Base-by-base conservation (phyloP, 2,329 filamentous ascomycete species). In the Pseudofabraea citricarpa region DNA sequence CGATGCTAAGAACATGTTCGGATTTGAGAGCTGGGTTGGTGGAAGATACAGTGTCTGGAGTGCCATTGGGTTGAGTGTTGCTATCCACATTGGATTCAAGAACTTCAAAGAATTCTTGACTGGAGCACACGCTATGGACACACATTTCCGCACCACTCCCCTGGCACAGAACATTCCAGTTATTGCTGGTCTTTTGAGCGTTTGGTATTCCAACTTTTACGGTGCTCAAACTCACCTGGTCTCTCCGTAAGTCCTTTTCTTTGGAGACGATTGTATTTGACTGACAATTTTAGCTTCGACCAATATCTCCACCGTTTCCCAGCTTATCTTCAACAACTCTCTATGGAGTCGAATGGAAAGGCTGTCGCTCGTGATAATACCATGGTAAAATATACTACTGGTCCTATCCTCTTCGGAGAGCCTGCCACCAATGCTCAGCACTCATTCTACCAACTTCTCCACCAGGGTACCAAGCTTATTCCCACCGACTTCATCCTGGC, bases 261-360 rank as follows among this genome's bases (percentile, higher is more conserved):
- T 18, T 16, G 6, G 23, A 19, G 38, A 5, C 6, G n/a, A n/a
- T 22, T 26, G 45, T 51, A 39, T 56, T 41, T 41, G 29, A 8
- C 20, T 39, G 35, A 22, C 52, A 81, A 40, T 95, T 94, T 66
- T 53, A 89, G 85, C 45, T 98, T 97, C 67, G 93, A 98, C 72
- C 93, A 98, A 72, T 98, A 98, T 73, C 84, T 98, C 55, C 90
- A 96, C 79, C 88, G 93, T 56, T 97, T 98, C 84, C 90, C 93
- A 27, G 93, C 93, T 57, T 98, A 98, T 74, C 86, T 98, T 43
- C 93, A 98, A 73, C 93, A 98, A 72, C 77, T 98, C 47, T 97
- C 91, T 49, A 98, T 98, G 93, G 93, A 98, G 76, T 97, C 91
- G 49, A 98, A 98, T 69, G 93, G 93, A 64, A 98, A 98, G 78